These are phyloP conservation scores for Paraphoma chrysanthemicola DNA, from an alignment of 2,329 filamentous ascomycete species.

Conservation along the genomic window DNA sequence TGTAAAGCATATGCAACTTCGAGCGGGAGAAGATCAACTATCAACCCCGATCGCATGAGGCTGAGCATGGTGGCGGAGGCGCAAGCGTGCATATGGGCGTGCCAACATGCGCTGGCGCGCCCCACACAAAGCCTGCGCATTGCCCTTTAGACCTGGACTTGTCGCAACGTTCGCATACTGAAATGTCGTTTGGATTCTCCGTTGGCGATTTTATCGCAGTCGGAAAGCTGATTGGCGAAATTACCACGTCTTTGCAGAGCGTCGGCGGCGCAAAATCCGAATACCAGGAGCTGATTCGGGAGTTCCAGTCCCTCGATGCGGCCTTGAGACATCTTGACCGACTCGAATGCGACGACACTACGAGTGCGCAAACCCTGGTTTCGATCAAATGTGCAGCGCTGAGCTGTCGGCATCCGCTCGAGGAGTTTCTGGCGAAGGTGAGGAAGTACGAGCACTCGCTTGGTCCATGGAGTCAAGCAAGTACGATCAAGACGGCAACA, in stretches of 20 bases:
- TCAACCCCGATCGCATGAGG: background rate
- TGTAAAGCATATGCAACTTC: too few relatives aligned
- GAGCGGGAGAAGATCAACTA: too few relatives aligned
- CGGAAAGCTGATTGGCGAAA: conserved; percentile 10
- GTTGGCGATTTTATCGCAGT: conserved; percentile 11
- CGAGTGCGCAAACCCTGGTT: background rate
- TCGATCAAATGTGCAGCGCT: conserved; percentile 10
- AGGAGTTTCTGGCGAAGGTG: conserved; percentile 9
- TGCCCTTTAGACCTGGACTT: too few relatives aligned
- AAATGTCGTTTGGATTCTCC: conserved; percentile 3
- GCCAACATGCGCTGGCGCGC: too few relatives aligned
- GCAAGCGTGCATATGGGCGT: background rate
- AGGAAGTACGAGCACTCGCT: conserved; percentile 11
- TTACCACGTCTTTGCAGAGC: conserved; percentile 1
- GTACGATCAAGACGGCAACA: background rate
- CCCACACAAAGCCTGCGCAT: background rate
- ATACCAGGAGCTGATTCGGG: conserved; percentile 16
- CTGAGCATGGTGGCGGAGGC: background rate
- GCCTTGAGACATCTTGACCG: conserved; percentile 13
- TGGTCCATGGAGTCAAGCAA: background rate
- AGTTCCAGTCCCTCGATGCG: conserved; percentile 4
- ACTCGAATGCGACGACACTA: background rate
- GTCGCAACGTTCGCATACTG: background rate
- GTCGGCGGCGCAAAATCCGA: conserved; percentile 13
- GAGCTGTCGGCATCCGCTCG: conserved; percentile 6